Evolutionary conservation across 2,329 filamentous ascomycete genomes (phyloP), one percentile per base, ranked within the genome.

Genomic region (Pyricularia grisea): DNA sequence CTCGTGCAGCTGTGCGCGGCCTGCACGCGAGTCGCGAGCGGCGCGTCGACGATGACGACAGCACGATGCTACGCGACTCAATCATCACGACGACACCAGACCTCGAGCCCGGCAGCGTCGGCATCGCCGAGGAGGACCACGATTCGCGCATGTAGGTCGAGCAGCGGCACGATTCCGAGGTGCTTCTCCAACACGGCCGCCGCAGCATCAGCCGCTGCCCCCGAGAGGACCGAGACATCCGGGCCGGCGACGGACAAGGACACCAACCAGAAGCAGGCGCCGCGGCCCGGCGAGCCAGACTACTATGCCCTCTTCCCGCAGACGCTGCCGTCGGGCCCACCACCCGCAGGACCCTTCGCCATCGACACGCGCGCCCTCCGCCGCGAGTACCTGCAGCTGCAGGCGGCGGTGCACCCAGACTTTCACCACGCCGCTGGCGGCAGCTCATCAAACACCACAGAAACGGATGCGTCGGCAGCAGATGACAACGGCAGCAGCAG

Each of bases 281-380:
- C 11, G 55, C 66, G 58, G 27, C 36, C 61, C 58, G 68, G 66
- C 50, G 55, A 68, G 67, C 71, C 71, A 12, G 71, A 73, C 10
- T 79, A 94, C 84, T 98, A 97, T 85, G 87, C 90, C 69, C 88
- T 98, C 80, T 99, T 99, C 83, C 93, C 94, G 1, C 77, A 85
- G 36, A 92, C 93, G 3, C 85, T 97, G 3, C 87, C 93, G 0
- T 68, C 78, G 0, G 94, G 94, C 1, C 91, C 93, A 0, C 95
- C 95, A 0, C 94, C 94, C 0, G 68, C 76, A 0, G 90, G 93
- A 0, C 84, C 88, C 70, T 99, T 98, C 84, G 79, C 83, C 17
- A 87, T 98, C 75, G 85, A 97, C 77, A 77, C 87, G 14, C 83
- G 85, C 69, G 82, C 86, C 20, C 86, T 98, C 25, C 91, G 92